These are phyloP conservation scores for Pseudogymnoascus sp. DNA, from an alignment of 2,329 filamentous ascomycete species.

Conservation along the genomic window DNA sequence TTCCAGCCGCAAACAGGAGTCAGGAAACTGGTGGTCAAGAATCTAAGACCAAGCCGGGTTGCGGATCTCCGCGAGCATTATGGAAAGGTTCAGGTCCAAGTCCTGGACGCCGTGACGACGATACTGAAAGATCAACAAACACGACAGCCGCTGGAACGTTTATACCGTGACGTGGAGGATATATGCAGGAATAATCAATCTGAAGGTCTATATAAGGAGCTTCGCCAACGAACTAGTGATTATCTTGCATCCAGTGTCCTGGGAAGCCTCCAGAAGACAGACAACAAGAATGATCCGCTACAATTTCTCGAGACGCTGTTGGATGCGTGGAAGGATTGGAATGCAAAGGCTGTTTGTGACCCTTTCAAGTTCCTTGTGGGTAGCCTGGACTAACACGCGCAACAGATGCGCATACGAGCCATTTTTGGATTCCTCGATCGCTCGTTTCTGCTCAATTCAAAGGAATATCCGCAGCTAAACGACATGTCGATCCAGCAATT, in stretches of 20 bases:
- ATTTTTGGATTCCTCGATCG: constrained; percentile 94
- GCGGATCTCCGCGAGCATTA: constrained; percentile 70
- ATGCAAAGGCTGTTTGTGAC: neutral
- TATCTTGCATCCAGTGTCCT: constrained; percentile 4
- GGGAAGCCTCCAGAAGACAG: neutral
- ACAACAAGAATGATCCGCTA: neutral
- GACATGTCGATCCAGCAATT: constrained; percentile 76
- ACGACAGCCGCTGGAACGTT: constrained; percentile 69
- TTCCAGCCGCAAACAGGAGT: constrained; percentile 71
- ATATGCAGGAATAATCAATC: constrained; percentile 74
- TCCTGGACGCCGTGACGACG: constrained; percentile 63
- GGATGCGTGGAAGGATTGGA: constrained; percentile 6
- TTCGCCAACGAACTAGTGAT: constrained; percentile 31
- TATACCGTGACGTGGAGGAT: constrained; percentile 89
- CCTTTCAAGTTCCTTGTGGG: neutral
- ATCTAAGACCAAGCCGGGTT: constrained; percentile 57
- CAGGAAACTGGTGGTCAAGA: constrained; percentile 89
- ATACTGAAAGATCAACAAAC: constrained; percentile 62
- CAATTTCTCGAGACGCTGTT: neutral
- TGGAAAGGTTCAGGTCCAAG: constrained; percentile 62
- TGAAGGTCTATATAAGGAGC: constrained; percentile 54
- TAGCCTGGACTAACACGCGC: constrained; percentile 13
- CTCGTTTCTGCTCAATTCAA: constrained; percentile 71
- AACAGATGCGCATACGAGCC: constrained; percentile 66
- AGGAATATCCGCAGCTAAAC: constrained; percentile 63